phyloP scores from a whole-genome alignment of 441 rosid species.

The Gossypium gossypioides region DNA sequence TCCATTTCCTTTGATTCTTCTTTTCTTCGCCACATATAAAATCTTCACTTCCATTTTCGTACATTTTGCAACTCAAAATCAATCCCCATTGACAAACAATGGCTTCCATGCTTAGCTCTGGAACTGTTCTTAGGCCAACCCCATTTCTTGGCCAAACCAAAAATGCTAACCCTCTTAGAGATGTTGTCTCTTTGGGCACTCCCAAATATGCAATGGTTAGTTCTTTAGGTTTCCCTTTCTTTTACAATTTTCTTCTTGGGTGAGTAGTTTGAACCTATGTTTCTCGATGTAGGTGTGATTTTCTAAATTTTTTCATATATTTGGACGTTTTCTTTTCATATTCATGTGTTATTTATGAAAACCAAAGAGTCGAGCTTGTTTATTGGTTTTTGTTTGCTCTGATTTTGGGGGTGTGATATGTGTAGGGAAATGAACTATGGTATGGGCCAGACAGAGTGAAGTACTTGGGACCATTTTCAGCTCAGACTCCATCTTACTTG shows the following conservation, averaged over 20 bases:
- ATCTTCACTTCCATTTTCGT: neutral
- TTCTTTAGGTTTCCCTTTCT: neutral
- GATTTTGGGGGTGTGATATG: neutral
- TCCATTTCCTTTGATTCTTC: slow-evolving; percentile 24
- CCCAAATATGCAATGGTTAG: slow-evolving; percentile 66
- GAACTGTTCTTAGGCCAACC: slow-evolving; percentile 42
- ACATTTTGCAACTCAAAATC: slow-evolving; percentile 14
- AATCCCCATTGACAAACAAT: slow-evolving; percentile 16
- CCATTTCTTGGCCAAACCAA: slow-evolving; percentile 56
- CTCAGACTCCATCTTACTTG: slow-evolving; percentile 86
- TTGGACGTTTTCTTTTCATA: too few species aligned
- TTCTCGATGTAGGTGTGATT: neutral
- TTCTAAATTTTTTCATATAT: neutral
- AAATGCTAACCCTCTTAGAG: slow-evolving; percentile 53
- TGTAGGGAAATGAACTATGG: slow-evolving; percentile 74
- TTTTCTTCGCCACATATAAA: neutral
- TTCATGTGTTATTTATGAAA: too few species aligned
- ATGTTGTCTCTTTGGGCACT: slow-evolving; percentile 53
- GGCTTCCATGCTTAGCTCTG: slow-evolving; percentile 55
- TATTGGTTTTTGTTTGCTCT: neutral
- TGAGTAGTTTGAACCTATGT: neutral
- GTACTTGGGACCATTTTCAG: slow-evolving; percentile 94
- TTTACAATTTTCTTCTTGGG: neutral
- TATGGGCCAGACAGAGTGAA: slow-evolving; percentile 94
- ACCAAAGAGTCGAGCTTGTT: too few species aligned